phyloP scores from a whole-genome alignment of 1,284 basidiomycete genomes.

The Cutaneotrichosporon sp. region DNA sequence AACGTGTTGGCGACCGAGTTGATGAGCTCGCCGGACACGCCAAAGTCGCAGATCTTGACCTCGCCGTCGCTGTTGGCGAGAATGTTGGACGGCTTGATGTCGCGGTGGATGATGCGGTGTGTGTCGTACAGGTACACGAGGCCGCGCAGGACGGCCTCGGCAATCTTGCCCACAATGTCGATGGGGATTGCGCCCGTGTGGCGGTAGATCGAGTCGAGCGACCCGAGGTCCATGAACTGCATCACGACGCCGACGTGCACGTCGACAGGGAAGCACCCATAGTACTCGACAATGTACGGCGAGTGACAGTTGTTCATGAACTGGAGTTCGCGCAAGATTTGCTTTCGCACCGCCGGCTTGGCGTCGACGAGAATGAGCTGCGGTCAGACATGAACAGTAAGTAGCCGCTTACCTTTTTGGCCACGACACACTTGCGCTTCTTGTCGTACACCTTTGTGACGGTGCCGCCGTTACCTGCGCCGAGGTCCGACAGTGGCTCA shows the following conservation, averaged over 20 bases:
- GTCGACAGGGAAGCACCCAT: conserved; percentile 90
- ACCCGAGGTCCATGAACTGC: conserved; percentile 80
- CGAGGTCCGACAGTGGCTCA: conserved; percentile 78
- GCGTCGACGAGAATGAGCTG: conserved; percentile 97
- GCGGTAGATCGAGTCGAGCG: conserved; percentile 85
- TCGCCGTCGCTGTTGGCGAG: conserved; percentile 87
- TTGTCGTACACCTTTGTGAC: conserved; percentile 91
- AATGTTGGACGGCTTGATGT: conserved; percentile 99
- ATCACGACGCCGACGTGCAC: conserved; percentile 99
- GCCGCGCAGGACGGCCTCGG: conserved; percentile 86
- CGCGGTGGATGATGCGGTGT: conserved; percentile 98
- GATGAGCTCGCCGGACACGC: conserved; percentile 96
- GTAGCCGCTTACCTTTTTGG: conserved; percentile 69
- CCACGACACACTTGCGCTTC: conserved; percentile 86
- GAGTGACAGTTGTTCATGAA: conserved; percentile 98
- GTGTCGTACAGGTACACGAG: conserved; percentile 97
- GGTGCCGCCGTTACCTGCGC: conserved; percentile 95
- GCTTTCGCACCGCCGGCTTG: conserved; percentile 93
- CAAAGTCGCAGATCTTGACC: conserved; percentile 99
- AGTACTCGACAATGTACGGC: conserved; percentile 90
- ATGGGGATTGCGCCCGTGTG: conserved; percentile 84
- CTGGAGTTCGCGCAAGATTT: conserved; percentile 93
- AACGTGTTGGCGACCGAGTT: conserved; percentile 99
- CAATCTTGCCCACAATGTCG: conserved; percentile 82
- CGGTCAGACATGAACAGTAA: neutral